phyloP scores from a whole-genome alignment of 2,329 filamentous ascomycete genomes.

The Epichloe sibirici region DNA sequence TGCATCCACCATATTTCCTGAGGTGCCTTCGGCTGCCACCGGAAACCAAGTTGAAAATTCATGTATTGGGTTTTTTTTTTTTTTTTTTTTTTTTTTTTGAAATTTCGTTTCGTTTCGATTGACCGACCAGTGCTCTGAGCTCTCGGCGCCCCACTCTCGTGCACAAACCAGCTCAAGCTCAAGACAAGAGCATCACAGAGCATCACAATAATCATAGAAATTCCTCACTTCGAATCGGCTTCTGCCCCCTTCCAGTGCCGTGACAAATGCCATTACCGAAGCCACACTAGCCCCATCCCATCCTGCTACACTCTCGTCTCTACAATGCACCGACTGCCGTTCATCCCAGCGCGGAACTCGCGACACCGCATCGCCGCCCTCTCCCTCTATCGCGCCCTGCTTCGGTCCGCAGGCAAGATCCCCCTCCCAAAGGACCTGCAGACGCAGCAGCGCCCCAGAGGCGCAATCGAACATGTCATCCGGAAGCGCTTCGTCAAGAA shows the following conservation, averaged over 20 bases:
- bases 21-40: too few relatives aligned
- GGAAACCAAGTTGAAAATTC: too few relatives aligned
- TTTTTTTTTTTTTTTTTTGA: too few relatives aligned
- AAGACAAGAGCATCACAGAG: neutral
- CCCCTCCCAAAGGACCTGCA: constrained; percentile 34
- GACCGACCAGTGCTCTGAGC: too few relatives aligned
- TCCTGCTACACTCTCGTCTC: neutral
- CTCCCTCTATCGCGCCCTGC: constrained; percentile 60
- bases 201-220: neutral
- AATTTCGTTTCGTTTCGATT: too few relatives aligned
- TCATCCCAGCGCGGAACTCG: constrained; percentile 36
- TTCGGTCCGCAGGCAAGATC: constrained; percentile 43
- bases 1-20: too few relatives aligned
- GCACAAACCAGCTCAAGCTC: neutral
- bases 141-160: neutral
- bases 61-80: too few relatives aligned
- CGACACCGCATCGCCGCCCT: constrained; percentile 47
- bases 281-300: neutral
- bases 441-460: constrained; percentile 9
- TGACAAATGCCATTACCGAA: neutral
- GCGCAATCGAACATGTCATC: constrained; percentile 33
- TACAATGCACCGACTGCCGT: constrained; percentile 19
- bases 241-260: neutral
- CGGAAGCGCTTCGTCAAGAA: constrained; percentile 52
- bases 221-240: too few relatives aligned